Conservation (phyloP, 345 rosid species). For the Cochlearia excelsa region DNA sequence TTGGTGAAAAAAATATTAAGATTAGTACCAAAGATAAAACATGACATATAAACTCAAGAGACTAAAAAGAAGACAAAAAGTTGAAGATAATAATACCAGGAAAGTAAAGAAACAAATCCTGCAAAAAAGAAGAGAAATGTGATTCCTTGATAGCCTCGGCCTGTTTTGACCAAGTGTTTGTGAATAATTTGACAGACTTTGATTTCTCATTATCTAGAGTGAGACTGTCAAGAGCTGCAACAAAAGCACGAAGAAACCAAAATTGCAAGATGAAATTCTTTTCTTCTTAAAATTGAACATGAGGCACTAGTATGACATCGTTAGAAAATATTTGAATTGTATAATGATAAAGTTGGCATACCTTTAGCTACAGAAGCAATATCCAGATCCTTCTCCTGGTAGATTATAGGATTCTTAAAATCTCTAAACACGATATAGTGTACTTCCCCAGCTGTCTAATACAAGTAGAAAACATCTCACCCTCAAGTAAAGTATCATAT, state of each 20-base stretch:
- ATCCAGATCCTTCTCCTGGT: slow-evolving; percentile 51
- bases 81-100: slow-evolving; percentile 45
- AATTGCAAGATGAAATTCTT: not conserved
- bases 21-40: not conserved
- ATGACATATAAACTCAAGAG: not conserved
- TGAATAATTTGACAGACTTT: slow-evolving; percentile 32
- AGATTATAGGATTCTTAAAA: slow-evolving; percentile 51
- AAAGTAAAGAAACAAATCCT: slow-evolving; percentile 58
- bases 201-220: slow-evolving; percentile 40
- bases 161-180: slow-evolving; percentile 58
- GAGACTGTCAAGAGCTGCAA: slow-evolving; percentile 50
- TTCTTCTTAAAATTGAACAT: not conserved
- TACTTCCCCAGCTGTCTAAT: slow-evolving; percentile 50
- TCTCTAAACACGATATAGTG: slow-evolving; percentile 57
- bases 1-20: too few species aligned
- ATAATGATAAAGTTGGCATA: slow-evolving; percentile 31
- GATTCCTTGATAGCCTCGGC: slow-evolving; percentile 52
- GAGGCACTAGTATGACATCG: not conserved
- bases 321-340: not conserved
- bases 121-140: slow-evolving; percentile 43
- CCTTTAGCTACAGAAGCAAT: slow-evolving; percentile 60
- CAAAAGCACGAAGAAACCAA: slow-evolving; percentile 29
- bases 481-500: not conserved
- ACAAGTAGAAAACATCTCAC: slow-evolving; percentile 20
- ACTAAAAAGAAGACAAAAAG: too few species aligned